Percentiles rank a stretch among this genome's conserved stretches.
Evolutionary conservation across 305 asterid species (phyloP).

Genomic region (Fraxinus xanthoxyloides): DNA sequence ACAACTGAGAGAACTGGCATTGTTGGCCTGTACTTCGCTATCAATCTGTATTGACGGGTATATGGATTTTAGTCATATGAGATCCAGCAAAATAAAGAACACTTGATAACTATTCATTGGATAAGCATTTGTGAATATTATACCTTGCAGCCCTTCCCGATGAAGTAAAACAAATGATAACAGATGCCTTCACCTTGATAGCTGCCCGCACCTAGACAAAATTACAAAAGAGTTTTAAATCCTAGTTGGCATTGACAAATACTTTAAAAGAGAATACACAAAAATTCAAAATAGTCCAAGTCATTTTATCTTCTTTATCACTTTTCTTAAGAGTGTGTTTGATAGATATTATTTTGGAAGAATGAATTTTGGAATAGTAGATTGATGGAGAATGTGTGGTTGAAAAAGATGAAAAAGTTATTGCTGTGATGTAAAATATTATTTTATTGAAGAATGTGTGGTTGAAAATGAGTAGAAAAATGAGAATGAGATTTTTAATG

Average conservation of each 20-base stretch:
- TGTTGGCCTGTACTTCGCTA: slow-evolving; percentile 95
- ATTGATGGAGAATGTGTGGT: no score
- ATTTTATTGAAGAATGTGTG: no score
- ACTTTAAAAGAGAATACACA: background rate
- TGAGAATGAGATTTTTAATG: no score
- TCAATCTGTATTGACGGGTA: slow-evolving; percentile 50
- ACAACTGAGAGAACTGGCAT: slow-evolving; percentile 96
- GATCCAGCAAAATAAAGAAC: background rate
- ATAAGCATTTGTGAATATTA: background rate
- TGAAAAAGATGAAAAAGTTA: no score
- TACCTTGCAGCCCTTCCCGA: slow-evolving; percentile 71
- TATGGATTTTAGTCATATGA: slow-evolving; percentile 2
- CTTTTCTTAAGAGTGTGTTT: no score
- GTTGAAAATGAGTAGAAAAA: no score
- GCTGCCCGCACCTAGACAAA: slow-evolving; percentile 20
- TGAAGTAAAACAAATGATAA: slow-evolving; percentile 9
- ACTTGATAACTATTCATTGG: background rate
- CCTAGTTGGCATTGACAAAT: background rate
- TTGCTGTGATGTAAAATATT: no score
- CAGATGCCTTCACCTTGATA: slow-evolving; percentile 1
- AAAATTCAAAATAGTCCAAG: background rate
- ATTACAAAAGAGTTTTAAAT: slow-evolving; percentile 8
- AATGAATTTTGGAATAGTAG: no score
- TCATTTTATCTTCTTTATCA: background rate
- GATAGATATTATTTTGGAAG: no score